Evolutionary conservation across 78 protist genomes (phyloP).

Genomic region (Cyanophora paradoxa): DNA sequence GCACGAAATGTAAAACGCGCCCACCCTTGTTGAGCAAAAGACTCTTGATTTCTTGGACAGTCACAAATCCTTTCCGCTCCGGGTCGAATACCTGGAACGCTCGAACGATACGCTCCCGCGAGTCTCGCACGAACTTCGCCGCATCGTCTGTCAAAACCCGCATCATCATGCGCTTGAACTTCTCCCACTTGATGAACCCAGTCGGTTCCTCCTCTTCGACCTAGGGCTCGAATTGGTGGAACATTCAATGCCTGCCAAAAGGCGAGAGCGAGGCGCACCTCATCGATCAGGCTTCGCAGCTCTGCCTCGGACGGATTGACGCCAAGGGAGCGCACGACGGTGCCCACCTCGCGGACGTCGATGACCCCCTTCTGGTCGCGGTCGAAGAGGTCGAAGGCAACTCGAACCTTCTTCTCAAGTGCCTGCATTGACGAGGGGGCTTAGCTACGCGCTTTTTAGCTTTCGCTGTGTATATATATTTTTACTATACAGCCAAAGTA

Average conservation of each 20-base stretch:
- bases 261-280: neutral
- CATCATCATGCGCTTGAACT: neutral
- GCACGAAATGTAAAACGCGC: neutral
- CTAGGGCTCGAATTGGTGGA: too few species aligned
- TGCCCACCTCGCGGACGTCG: conserved; percentile 43
- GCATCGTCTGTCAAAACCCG: neutral
- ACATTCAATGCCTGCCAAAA: neutral
- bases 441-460: too few species aligned
- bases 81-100: too few species aligned
- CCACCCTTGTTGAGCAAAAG: neutral
- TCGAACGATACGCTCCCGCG: neutral
- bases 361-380: conserved; percentile 8
- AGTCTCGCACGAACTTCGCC: neutral
- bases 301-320: conserved; percentile 21
- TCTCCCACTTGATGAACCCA: conserved; percentile 15
- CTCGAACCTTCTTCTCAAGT: neutral
- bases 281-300: conserved; percentile 13
- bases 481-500: too few species aligned
- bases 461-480: too few species aligned
- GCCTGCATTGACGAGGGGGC: too few species aligned
- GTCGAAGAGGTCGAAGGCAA: conserved; percentile 31
- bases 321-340: conserved; percentile 28
- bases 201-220: conserved; percentile 28
- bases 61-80: neutral
- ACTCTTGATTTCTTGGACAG: neutral